These are phyloP conservation scores for Candida sp. DNA, from an alignment of 1,139 yeast species.

Conservation along the genomic window DNA sequence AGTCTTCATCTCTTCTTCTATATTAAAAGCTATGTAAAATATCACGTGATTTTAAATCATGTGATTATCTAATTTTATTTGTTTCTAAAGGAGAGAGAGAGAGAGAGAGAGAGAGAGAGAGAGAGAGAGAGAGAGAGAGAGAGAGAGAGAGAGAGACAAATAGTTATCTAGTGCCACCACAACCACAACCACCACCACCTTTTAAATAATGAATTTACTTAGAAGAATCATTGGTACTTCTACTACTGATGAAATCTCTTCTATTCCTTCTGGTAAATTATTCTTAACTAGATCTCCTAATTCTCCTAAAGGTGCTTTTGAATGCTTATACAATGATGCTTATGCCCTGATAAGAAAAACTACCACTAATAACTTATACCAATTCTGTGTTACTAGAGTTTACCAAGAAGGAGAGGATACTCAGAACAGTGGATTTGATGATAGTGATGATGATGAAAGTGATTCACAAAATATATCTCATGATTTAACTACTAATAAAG, in stretches of 20 bases:
- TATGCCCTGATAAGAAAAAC: conserved; percentile 70
- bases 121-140: no score
- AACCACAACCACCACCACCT: no score
- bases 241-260: conserved; percentile 64
- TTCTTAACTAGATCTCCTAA: conserved; percentile 68
- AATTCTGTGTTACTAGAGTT: conserved; percentile 67
- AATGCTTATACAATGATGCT: conserved; percentile 82
- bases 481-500: conserved; percentile 27
- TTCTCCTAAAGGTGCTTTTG: conserved; percentile 84
- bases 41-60: no score
- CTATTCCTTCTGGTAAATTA: conserved; percentile 78
- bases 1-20: no score
- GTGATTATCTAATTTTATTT: no score
- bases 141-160: no score
- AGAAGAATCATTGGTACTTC: conserved; percentile 64
- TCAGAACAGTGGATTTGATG: conserved; percentile 37
- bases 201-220: conserved; percentile 64
- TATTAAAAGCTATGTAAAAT: no score
- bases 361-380: conserved; percentile 62
- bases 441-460: conserved; percentile 52
- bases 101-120: no score
- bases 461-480: conserved; percentile 38
- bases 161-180: no score
- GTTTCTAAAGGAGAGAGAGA: no score
- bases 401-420: conserved; percentile 62